These are phyloP conservation scores for rapeseed (Brassica napus) DNA, from an alignment of 345 rosid genomes.

Conservation along the genomic window DNA sequence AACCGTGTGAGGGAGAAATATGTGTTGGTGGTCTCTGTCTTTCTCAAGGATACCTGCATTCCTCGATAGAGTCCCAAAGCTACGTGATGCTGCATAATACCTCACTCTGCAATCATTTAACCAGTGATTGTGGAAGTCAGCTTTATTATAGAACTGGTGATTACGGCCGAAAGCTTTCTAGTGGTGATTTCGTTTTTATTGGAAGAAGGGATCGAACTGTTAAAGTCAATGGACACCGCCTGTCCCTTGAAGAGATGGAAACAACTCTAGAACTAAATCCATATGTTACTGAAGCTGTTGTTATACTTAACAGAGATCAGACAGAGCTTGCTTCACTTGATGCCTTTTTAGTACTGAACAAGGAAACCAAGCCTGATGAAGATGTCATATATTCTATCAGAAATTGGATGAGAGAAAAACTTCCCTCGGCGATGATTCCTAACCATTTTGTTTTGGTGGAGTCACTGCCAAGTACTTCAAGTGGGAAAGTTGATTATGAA, in stretches of 20 bases:
- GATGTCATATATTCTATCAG: constrained; percentile 46
- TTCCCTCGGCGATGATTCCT: constrained; percentile 82
- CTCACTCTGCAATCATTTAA: constrained; percentile 43
- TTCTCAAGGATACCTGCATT: constrained; percentile 57
- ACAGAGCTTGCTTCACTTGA: constrained; percentile 48
- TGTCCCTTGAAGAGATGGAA: constrained; percentile 84
- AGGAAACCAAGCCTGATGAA: constrained; percentile 46
- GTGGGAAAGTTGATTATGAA: constrained; percentile 86
- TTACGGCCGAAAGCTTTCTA: constrained; percentile 62
- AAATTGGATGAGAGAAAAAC: constrained; percentile 62
- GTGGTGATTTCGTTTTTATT: constrained; percentile 74
- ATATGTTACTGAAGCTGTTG: constrained; percentile 68
- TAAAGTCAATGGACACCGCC: constrained; percentile 83
- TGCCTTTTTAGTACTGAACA: constrained; percentile 59
- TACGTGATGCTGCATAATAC: constrained; percentile 51
- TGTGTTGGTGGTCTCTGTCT: constrained; percentile 74
- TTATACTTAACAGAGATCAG: constrained; percentile 46
- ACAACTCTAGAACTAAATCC: constrained; percentile 54
- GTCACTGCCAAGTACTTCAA: constrained; percentile 65
- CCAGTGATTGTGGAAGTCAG: constrained; percentile 50
- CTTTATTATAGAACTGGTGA: constrained; percentile 84
- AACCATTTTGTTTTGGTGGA: constrained; percentile 51
- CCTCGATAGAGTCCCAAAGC: constrained; percentile 41
- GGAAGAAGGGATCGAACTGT: constrained; percentile 84
- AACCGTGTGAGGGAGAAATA: constrained; percentile 67